Base-by-base conservation (phyloP, 208 protist species). In the Lotmaria passim region DNA sequence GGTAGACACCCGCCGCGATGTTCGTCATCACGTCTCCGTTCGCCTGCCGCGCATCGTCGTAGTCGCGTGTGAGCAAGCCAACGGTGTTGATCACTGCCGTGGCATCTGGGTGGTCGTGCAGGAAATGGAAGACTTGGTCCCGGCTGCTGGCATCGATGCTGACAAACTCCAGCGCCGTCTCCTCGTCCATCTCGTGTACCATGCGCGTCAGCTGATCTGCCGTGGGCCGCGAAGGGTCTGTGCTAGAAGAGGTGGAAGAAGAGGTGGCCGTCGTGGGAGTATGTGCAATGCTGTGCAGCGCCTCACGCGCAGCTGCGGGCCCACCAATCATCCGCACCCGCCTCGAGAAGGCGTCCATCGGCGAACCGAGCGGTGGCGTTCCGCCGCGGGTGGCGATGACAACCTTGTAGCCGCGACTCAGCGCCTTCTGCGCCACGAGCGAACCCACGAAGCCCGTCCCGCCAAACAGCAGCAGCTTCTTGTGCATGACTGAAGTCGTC, bases 391-490 rank as follows among this genome's bases (percentile, higher is more conserved):
- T 85, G 15, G 87, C 87, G 70, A 90, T 71, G 23, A 93, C 69
- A 23, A 95, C 87, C 15, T 66, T 62, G 67, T 86, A 93, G 67
- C 87, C 87, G 28, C 83, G 75, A 50, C 77, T 67, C 7, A 95
- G 74, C 7, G 90, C 85, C 33, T 83, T 88, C 31, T 68, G 71
- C 12, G 81, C 79, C 6, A 96, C 77, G 36, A 68, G 23, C 69
- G 77, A 79, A 19, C 91, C 91, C 21, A 96, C 86, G 53, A 91
- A 96, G 11, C 91, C 91, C 21, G 81, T 96, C 11, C 88, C 91
- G 24, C 91, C 91, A 71, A 96, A 93, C n/a, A 94, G 55, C 7
- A 96, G 60, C n/a, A 96, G 43, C 58, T 95, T 96, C 61, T 79
- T 79, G 41, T 85, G 76, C 70, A 79, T 80, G 8, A 31, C 21